These are phyloP conservation scores for Bondarzewia mesenterica DNA, from an alignment of 1,284 basidiomycete species.

Conservation along the genomic window DNA sequence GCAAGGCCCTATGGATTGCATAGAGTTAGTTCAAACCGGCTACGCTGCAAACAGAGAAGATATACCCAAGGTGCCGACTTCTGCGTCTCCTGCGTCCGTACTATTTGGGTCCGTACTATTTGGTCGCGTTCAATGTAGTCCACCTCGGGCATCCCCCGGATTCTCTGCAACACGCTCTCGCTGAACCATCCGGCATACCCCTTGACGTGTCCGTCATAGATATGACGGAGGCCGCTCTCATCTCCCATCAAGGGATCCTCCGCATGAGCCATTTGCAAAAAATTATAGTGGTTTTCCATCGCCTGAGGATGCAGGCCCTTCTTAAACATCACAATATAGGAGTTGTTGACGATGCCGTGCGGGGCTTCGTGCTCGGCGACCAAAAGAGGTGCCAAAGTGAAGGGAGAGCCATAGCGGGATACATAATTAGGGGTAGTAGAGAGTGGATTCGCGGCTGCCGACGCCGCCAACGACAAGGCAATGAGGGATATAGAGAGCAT, in stretches of 20 bases:
- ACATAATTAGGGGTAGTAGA: conserved; percentile 47
- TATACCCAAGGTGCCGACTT: conserved; percentile 86
- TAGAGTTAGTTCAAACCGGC: conserved; percentile 3
- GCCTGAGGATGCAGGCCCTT: conserved; percentile 48
- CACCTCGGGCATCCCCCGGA: conserved; percentile 86
- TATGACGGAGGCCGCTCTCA: conserved; percentile 53
- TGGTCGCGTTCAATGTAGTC: conserved; percentile 93
- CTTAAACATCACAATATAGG: conserved; percentile 88
- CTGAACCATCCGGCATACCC: conserved; percentile 89
- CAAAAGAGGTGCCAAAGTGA: conserved; percentile 48
- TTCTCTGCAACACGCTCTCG: conserved; percentile 63
- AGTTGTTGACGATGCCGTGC: conserved; percentile 74
- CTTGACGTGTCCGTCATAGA: conserved; percentile 65
- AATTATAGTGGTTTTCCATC: conserved; percentile 68
- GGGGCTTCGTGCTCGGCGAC: conserved; percentile 42
- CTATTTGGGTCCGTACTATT: conserved; percentile 79
- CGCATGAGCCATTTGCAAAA: conserved; percentile 52
- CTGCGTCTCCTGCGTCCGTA: conserved; percentile 69
- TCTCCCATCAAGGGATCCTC: conserved; percentile 39
- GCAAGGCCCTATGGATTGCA: conserved; percentile 70
- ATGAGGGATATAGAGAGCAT: conserved; percentile 29
- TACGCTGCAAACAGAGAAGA: conserved; percentile 12
- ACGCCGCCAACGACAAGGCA: conserved; percentile 33
- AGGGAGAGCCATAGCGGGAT: conserved; percentile 28
- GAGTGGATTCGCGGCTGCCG: conserved; percentile 47